Evolutionary conservation across 164 flowering plant species (phyloP).

Genomic region (Cinnamomum chago): DNA sequence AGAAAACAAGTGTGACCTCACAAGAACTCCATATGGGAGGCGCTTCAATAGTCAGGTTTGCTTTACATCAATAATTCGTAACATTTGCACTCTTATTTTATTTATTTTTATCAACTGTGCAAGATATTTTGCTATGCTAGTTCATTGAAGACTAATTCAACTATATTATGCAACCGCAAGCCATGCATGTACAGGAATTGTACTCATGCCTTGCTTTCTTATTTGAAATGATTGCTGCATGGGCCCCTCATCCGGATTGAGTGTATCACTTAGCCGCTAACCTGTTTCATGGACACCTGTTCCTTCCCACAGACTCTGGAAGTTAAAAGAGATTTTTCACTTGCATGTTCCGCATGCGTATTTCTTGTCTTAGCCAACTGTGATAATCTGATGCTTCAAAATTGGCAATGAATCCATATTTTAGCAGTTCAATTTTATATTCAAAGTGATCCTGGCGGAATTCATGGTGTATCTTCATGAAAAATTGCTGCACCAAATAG

Average conservation of each 20-base stretch:
- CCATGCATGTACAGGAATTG: constrained; percentile 52
- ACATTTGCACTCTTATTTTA: neutral
- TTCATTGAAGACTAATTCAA: neutral
- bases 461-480: too few relatives aligned
- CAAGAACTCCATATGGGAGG: constrained; percentile 92
- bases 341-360: constrained; percentile 41
- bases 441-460: too few relatives aligned
- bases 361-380: too few relatives aligned
- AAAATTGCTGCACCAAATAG: too few relatives aligned
- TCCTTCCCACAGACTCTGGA: constrained; percentile 63
- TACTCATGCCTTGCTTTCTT: constrained; percentile 69
- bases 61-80: neutral
- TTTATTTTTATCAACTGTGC: neutral
- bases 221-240: constrained; percentile 63
- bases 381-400: too few relatives aligned
- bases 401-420: too few relatives aligned
- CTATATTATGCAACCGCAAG: neutral
- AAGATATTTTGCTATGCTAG: neutral
- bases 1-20: constrained; percentile 61
- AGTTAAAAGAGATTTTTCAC: constrained; percentile 16
- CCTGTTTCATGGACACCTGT: constrained; percentile 91
- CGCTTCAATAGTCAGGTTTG: constrained; percentile 68
- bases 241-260: constrained; percentile 67
- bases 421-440: too few relatives aligned
- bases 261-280: constrained; percentile 70